A percentile compares a stretch with the other conserved stretches of the same genome.
Conservation (phyloP, 495 filamentous ascomycete species). For the Collariella sp. region DNA sequence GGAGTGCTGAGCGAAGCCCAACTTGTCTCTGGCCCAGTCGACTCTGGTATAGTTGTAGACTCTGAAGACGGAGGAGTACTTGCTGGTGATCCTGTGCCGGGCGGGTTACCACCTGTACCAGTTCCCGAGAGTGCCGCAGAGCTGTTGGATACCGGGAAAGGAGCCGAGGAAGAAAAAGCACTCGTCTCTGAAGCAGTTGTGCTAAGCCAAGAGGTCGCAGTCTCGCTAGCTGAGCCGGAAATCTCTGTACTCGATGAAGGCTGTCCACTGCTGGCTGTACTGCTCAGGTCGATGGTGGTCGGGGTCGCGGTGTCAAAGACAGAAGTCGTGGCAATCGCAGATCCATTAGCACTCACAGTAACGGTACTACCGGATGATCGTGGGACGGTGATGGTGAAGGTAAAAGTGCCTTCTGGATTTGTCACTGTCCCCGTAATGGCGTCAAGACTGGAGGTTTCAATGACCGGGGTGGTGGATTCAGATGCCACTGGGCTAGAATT, state of each 20-base stretch:
- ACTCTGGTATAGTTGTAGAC: neutral
- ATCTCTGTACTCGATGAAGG: neutral
- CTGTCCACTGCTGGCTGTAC: neutral
- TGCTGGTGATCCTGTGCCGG: neutral
- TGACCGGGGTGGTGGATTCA: neutral
- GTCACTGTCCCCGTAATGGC: neutral
- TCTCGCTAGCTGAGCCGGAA: neutral
- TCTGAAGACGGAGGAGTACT: neutral
- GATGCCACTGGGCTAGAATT: neutral
- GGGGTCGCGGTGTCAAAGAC: neutral
- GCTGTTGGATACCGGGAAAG: slow-evolving; percentile 10
- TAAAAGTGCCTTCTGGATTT: neutral
- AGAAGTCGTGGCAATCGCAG: neutral
- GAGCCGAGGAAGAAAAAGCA: neutral
- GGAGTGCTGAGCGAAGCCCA: neutral
- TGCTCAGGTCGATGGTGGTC: neutral
- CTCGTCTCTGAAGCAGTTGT: no score
- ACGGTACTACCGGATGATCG: neutral
- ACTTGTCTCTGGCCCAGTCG: neutral
- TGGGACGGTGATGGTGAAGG: neutral
- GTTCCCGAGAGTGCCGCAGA: neutral
- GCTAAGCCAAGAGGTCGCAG: no score
- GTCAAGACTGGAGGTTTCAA: slow-evolving; percentile 1
- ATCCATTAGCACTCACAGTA: no score
- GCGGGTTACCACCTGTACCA: slow-evolving; percentile 3